Evolutionary conservation across 192 early-diverging fungal species (phyloP).

Genomic region (Allomyces arbusculus): DNA sequence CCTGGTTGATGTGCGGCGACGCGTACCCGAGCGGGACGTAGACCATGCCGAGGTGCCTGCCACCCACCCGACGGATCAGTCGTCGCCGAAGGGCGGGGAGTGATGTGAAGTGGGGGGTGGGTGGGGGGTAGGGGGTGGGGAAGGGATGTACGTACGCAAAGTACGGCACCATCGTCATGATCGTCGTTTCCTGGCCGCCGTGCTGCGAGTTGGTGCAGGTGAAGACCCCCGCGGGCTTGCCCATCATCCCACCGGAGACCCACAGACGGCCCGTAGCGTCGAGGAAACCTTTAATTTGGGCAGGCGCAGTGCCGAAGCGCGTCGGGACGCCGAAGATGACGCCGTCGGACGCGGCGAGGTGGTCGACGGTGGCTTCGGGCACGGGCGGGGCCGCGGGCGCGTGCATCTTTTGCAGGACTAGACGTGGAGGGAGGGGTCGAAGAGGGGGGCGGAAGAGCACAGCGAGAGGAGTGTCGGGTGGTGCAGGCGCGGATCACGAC

Average conservation of each 20-base stretch:
- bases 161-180: conserved; percentile 38
- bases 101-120: too few relatives aligned
- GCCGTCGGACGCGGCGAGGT: conserved; percentile 4
- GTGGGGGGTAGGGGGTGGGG: too few relatives aligned
- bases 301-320: conserved; percentile 11
- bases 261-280: conserved; percentile 11
- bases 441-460: too few relatives aligned
- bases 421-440: too few relatives aligned
- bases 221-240: conserved; percentile 45
- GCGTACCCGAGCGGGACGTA: conserved; percentile 52
- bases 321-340: conserved; percentile 13
- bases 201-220: conserved; percentile 51
- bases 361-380: not conserved
- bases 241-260: conserved; percentile 4
- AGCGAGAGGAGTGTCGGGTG: too few relatives aligned
- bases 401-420: not conserved
- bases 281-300: conserved; percentile 12
- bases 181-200: conserved; percentile 63
- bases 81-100: too few relatives aligned
- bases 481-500: too few relatives aligned
- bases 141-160: conserved; percentile 39
- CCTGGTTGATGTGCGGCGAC: conserved; percentile 26
- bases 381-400: not conserved
- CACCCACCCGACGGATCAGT: too few relatives aligned
- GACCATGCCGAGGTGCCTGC: conserved; percentile 27